Evolutionary conservation across 75 land plant genomes (phyloP), one percentile per base, ranked within the genome.

Genomic region (Larix kaempferi): DNA sequence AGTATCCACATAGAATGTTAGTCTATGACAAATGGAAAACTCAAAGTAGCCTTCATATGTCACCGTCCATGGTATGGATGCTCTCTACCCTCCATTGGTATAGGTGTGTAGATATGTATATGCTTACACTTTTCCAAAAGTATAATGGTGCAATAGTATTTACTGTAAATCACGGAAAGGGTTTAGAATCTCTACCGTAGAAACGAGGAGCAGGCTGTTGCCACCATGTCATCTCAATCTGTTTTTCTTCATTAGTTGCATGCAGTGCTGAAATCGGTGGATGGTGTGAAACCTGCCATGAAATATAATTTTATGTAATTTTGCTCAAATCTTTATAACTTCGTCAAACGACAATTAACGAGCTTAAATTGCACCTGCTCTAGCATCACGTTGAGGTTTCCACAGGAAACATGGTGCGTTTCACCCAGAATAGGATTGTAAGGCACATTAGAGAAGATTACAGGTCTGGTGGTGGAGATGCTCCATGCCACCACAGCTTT

Each of bases 361-460:
- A 27, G 44, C 4, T 22, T 57, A 52, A 26, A 8, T 14, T 2
- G 15, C 60, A 95, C 98, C 93, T 96, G 98, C 80, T 96, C 97
- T 63, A 95, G 86, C 4, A 94, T 77, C 29, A 96, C 90, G 84
- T 96, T 94, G 79, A 96, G 91, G 15, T 74, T 71, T 23, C 95
- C 98, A 23, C 16, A 83, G 0, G 94, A 90, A 54, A 88, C 96
- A 80, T 95, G 98, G 74, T 95, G 98, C 15, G 92, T 95, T 74
- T 96, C 99, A 26, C 99, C 99, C 56, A 96, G 93, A 76, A 96
- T 77, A 15, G 99, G 99, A 80, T 96, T 96, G 81, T 80, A 96
- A 52, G 99, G 97, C 54, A 89, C 94, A 37, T 83, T 72, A 11
- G 88, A 93, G 58, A 95, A 94, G 14, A 86, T 86, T 5, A 80